These are phyloP conservation scores for Crithidia brevicula DNA, from an alignment of 208 protist genomes.

Conservation along the genomic window DNA sequence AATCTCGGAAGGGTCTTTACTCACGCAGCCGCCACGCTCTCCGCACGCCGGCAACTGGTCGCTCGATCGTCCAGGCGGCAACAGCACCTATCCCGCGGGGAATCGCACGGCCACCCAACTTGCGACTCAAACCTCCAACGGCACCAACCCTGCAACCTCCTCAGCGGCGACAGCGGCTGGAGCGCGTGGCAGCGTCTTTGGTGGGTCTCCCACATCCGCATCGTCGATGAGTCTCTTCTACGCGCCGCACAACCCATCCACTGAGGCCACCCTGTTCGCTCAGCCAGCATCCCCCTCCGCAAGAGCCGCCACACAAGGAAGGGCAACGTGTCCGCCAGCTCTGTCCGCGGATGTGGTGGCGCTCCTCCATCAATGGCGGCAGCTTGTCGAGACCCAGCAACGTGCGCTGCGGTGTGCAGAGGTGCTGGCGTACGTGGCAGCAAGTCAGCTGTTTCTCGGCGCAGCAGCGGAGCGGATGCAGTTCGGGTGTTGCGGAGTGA, in stretches of 20 bases:
- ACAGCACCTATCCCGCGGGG: too few species aligned
- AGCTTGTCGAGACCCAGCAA: constrained; percentile 15
- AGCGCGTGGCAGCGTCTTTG: too few species aligned
- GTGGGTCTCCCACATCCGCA: constrained; percentile 3
- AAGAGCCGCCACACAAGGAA: background rate
- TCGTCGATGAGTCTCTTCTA: background rate
- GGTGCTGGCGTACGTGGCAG: constrained; percentile 18
- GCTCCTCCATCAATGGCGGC: constrained; percentile 15
- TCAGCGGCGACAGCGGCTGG: too few species aligned
- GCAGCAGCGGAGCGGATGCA: constrained; percentile 18
- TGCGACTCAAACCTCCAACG: too few species aligned
- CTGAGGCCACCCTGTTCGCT: too few species aligned
- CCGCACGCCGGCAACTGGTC: too few species aligned
- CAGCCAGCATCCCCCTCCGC: background rate
- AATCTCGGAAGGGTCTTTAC: too few species aligned
- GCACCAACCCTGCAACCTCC: too few species aligned
- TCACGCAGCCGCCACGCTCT: too few species aligned
- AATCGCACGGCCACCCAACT: too few species aligned
- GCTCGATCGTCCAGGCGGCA: background rate
- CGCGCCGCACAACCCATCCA: background rate
- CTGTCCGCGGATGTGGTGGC: background rate
- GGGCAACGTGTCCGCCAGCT: background rate
- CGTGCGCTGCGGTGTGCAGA: constrained; percentile 18
- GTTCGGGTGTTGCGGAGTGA: background rate
- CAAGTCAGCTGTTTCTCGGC: constrained; percentile 18